Evolutionary conservation across 139 green algal genomes (phyloP), one percentile per base, ranked within the genome.

Genomic region (Marvania coccoides): DNA sequence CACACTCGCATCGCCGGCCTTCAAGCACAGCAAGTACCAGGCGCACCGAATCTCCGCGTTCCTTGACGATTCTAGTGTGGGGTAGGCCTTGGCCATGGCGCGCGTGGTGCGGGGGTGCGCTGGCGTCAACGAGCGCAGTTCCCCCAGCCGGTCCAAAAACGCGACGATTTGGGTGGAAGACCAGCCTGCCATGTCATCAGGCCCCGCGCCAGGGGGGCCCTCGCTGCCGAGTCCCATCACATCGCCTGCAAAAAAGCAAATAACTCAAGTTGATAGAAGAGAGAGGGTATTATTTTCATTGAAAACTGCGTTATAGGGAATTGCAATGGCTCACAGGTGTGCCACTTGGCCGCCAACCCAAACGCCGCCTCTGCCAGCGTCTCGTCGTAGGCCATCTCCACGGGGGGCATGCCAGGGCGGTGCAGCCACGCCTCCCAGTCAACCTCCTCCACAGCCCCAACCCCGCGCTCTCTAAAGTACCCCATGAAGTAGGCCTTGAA

Each of bases 371-470:
- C 35, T 0, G 71, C 82, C 38, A 95, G 39, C 8, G 70, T 72
- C 14, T 78, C 77, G 62, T 95, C 83, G 48, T 95, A 95, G 4
- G 36, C 42, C 63, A 93, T 90, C 6, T 71, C 75, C 10, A 79
- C 78, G 0, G 87, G 89, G 0, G 89, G 89, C 80, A 91, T 86
- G 47, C 88, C 80, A 46, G 86, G 74, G 0, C 61, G n/a, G 58
- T 90, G 76, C 4, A 86, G 70, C 89, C 89, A 95, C 5, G 82
- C 74, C 23, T 92, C 76, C 89, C 86, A 94, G 61, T 93, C 88
- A 7, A 94, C 75, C 5, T 57, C 5, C 9, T 71, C 8, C 0
- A 82, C 59, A 1, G 66, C 62, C 31, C 65, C 6, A 8, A 38
- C 33, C 0, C 34, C 13, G 31, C 30, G 39, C 3, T 66, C 58